Percentiles rank a stretch among this genome's conserved stretches.
Evolutionary conservation across 768 basidiomycete genomes (phyloP).

Genomic region (Xanthoconium stramineum): DNA sequence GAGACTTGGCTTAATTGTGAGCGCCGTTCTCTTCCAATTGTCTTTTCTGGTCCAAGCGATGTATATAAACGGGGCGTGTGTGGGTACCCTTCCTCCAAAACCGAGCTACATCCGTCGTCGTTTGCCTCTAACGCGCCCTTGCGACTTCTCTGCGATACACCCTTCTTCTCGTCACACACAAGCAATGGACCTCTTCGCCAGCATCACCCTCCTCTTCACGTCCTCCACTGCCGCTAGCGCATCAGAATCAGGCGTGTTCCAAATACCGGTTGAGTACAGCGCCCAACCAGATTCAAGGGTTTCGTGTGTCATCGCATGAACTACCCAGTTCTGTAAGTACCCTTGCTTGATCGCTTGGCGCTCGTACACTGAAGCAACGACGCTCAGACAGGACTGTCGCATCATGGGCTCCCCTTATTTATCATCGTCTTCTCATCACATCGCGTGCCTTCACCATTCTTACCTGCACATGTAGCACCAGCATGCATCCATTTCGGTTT

Average conservation of each 20-base stretch:
- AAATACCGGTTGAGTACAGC: slow-evolving; percentile 14
- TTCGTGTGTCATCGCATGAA: slow-evolving; percentile 20
- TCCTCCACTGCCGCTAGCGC: not conserved
- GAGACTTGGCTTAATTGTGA: slow-evolving; percentile 2
- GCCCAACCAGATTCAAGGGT: not conserved
- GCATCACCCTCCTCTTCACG: not conserved
- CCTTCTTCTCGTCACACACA: not conserved
- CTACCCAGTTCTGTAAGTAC: slow-evolving; percentile 10
- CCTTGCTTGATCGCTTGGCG: not conserved
- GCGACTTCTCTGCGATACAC: slow-evolving; percentile 8
- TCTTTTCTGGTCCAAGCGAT: slow-evolving; percentile 4
- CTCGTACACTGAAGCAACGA: not conserved
- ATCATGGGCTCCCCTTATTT: not conserved
- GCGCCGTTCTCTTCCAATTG: slow-evolving; percentile 10
- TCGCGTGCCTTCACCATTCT: not conserved
- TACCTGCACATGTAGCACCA: slow-evolving; percentile 1
- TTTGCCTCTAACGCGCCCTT: not conserved
- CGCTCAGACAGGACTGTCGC: not conserved
- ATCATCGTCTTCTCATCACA: not conserved
- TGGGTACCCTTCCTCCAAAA: not conserved
- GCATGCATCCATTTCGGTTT: not conserved
- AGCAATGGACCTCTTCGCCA: slow-evolving; percentile 20
- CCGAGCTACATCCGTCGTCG: slow-evolving; percentile 2
- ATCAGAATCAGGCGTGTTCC: not conserved
- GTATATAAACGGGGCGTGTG: slow-evolving; percentile 12